These are phyloP conservation scores for Pythium aristosporum DNA, from an alignment of 352 stramenopile species.

Conservation along the genomic window DNA sequence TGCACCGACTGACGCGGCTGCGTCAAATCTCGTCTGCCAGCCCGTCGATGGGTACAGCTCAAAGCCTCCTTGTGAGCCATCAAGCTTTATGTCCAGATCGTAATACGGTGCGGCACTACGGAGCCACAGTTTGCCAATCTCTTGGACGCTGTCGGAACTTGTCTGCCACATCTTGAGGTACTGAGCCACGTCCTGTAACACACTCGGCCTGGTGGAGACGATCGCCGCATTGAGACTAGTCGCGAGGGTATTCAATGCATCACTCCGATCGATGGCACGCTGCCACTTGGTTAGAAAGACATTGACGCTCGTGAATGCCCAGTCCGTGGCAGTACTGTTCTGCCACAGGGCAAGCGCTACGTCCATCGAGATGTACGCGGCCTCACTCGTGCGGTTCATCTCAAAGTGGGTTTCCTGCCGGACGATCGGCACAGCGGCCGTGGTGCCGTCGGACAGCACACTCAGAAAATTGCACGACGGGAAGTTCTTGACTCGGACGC, in stretches of 20 bases:
- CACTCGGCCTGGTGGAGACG: not conserved
- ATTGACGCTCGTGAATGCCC: slow-evolving; percentile 35
- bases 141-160: slow-evolving; percentile 33
- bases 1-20: not conserved
- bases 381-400: slow-evolving; percentile 38
- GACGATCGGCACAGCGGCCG: slow-evolving; percentile 21
- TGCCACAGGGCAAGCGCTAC: slow-evolving; percentile 40
- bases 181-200: slow-evolving; percentile 10
- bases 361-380: slow-evolving; percentile 35
- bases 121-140: slow-evolving; percentile 44
- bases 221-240: slow-evolving; percentile 9
- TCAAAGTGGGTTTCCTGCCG: slow-evolving; percentile 50
- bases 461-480: slow-evolving; percentile 54
- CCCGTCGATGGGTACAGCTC: slow-evolving; percentile 39
- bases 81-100: slow-evolving; percentile 40
- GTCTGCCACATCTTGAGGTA: slow-evolving; percentile 55
- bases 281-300: slow-evolving; percentile 54
- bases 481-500: slow-evolving; percentile 36
- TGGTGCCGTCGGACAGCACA: slow-evolving; percentile 28
- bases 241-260: slow-evolving; percentile 23
- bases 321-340: slow-evolving; percentile 16
- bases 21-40: slow-evolving; percentile 29
- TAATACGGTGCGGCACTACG: slow-evolving; percentile 28
- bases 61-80: slow-evolving; percentile 48
- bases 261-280: slow-evolving; percentile 33